Conservation (phyloP, 1,284 basidiomycete genomes). For the Cutaneotrichosporon spelunceum region DNA sequence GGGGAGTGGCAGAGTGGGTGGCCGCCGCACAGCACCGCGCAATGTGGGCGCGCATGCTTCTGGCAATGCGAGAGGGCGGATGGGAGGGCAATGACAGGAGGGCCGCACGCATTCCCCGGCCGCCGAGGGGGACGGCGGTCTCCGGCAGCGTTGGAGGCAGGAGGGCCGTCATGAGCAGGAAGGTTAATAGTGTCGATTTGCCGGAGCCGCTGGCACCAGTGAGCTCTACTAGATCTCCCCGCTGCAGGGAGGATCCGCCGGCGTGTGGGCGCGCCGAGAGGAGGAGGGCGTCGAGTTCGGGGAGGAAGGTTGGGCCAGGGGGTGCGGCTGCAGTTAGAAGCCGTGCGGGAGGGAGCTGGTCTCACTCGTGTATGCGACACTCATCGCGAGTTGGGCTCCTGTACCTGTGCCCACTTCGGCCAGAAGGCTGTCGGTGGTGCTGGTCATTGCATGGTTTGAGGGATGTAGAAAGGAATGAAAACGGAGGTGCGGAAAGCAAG, state of each 20-base stretch:
- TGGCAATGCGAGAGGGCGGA: slow-evolving; percentile 20
- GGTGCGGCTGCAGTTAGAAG: slow-evolving; percentile 34
- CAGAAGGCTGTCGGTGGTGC: slow-evolving; percentile 26
- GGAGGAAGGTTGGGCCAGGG: slow-evolving; percentile 45
- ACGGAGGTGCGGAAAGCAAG: neutral
- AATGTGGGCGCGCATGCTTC: slow-evolving; percentile 35
- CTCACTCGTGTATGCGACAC: slow-evolving; percentile 37
- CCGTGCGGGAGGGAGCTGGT: neutral
- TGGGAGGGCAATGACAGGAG: slow-evolving; percentile 36
- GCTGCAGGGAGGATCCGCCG: slow-evolving; percentile 38
- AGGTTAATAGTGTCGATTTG: slow-evolving; percentile 27
- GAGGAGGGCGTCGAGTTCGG: slow-evolving; percentile 38
- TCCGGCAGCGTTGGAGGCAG: slow-evolving; percentile 27
- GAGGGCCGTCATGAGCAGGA: slow-evolving; percentile 37
- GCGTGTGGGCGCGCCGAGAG: slow-evolving; percentile 31
- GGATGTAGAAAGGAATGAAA: neutral
- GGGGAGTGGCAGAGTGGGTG: neutral
- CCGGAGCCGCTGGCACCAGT: slow-evolving; percentile 46
- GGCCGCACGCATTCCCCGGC: slow-evolving; percentile 29
- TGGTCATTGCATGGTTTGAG: neutral
- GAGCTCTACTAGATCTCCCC: slow-evolving; percentile 49
- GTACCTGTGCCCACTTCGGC: slow-evolving; percentile 33
- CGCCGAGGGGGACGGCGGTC: slow-evolving; percentile 33
- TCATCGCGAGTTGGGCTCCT: slow-evolving; percentile 33
- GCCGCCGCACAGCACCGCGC: slow-evolving; percentile 12